Conservation (phyloP, 805 yeast genomes). For the Ogataea dorogensis region DNA sequence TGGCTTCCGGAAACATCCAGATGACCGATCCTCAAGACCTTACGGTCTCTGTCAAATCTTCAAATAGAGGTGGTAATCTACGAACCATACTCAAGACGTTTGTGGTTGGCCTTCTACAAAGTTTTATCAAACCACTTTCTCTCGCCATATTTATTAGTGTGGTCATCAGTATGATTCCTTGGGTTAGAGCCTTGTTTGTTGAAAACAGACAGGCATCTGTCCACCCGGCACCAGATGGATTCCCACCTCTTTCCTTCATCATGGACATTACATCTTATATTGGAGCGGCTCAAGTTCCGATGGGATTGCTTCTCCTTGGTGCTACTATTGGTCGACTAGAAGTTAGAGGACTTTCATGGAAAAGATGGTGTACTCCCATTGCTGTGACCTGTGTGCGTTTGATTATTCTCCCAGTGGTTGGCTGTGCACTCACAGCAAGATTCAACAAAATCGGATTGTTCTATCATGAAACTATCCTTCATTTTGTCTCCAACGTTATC, state of each 20-base stretch:
- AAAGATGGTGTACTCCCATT: slow-evolving; percentile 68
- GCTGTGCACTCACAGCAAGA: slow-evolving; percentile 64
- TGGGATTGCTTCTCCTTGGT: slow-evolving; percentile 79
- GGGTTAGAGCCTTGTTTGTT: slow-evolving; percentile 72
- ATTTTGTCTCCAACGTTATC: slow-evolving; percentile 70
- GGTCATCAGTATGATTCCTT: slow-evolving; percentile 79
- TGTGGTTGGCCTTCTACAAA: slow-evolving; percentile 31
- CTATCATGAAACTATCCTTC: slow-evolving; percentile 54
- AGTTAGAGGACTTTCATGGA: slow-evolving; percentile 57
- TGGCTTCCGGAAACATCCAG: slow-evolving; percentile 22
- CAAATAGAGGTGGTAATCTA: too few species aligned
- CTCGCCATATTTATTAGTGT: slow-evolving; percentile 64
- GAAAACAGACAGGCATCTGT: slow-evolving; percentile 45
- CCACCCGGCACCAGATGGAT: slow-evolving; percentile 77
- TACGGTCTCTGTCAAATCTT: too few species aligned
- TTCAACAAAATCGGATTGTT: slow-evolving; percentile 63
- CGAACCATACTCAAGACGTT: too few species aligned
- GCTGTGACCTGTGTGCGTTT: slow-evolving; percentile 57
- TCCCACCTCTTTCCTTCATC: slow-evolving; percentile 79
- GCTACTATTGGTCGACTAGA: slow-evolving; percentile 81
- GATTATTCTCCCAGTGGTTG: slow-evolving; percentile 75
- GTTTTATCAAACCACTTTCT: slow-evolving; percentile 70
- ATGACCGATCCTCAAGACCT: slow-evolving; percentile 19
- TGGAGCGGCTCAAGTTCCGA: slow-evolving; percentile 86
- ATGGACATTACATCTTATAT: slow-evolving; percentile 80